Evolutionary conservation across 1,284 basidiomycete species (phyloP).

Genomic region (Schizophyllum commune): DNA sequence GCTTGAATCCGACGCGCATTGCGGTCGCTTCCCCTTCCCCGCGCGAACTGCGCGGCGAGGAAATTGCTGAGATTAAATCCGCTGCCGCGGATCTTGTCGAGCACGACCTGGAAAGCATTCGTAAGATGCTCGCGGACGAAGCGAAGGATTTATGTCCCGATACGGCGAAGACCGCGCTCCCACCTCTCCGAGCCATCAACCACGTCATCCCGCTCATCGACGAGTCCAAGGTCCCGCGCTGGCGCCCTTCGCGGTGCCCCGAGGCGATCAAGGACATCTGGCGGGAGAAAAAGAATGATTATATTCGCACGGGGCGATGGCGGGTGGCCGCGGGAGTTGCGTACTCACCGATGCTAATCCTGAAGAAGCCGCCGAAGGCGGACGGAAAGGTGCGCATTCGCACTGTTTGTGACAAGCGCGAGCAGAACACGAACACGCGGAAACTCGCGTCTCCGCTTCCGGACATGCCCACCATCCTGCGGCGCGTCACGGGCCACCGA

Average conservation of each 20-base stretch:
- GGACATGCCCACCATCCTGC: conserved; percentile 2
- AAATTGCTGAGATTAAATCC: conserved; percentile 2
- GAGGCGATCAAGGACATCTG: conserved; percentile 12
- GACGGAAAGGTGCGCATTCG: background rate
- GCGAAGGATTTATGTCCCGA: conserved; percentile 14
- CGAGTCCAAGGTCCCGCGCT: conserved; percentile 12
- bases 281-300: conserved; percentile 17
- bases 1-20: conserved; percentile 9
- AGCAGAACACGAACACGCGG: conserved; percentile 3
- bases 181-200: conserved; percentile 22
- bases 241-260: conserved; percentile 6
- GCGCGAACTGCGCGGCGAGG: conserved; percentile 8
- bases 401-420: background rate
- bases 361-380: background rate
- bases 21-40: conserved; percentile 1
- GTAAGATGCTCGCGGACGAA: conserved; percentile 8
- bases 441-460: conserved; percentile 4
- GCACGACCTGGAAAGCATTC: conserved; percentile 1
- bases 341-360: conserved; percentile 19
- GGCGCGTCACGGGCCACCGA: background rate
- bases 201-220: conserved; percentile 25
- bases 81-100: conserved; percentile 3
- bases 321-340: conserved; percentile 15
- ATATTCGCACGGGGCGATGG: conserved; percentile 20
- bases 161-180: conserved; percentile 16